Evolutionary conservation across 805 yeast species (phyloP), one percentile per base, ranked within the genome.

Genomic region (Zygoascus biomembranicola): DNA sequence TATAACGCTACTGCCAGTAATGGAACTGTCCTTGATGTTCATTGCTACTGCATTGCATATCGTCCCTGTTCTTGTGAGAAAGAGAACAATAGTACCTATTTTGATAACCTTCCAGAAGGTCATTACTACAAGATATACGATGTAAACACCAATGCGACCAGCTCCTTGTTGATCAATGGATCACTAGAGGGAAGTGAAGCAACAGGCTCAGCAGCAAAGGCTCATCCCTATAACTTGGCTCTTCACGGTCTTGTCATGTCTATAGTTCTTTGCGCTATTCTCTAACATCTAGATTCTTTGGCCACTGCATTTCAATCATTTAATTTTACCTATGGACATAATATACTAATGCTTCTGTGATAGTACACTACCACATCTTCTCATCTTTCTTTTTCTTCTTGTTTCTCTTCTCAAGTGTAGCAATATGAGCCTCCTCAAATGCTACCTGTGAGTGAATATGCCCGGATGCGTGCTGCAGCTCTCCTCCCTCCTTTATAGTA

Each of bases 391-490:
- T 90, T 43, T 69, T 69, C 65, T 68, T 68, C 52, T 66, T 65
- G 60, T 69, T 69, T 66, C 83, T 87, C 74, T 83, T 87, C 66
- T 90, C 97, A 59, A 90, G 77, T 55, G 90, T 85, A 10, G 97
- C 96, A 71, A 90, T 90, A 68, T 90, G 98, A 0, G 98, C 98
- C 61, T 88, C 95, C 56, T 88, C 83, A 66, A 87, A 96, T 61
- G 90, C 96, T 50, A 90, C 97, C 59, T 80, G 80, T 1, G 97
- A 88, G 66, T 90, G 98, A 35, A 76, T 76, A 66, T 90, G 98
- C 62, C 81, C 83, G 82, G 80, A 35, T 69, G 70, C 50, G 72
- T 68, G 42, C 72, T 55, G 50, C 43, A 41, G 26, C 13, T 70
- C 65, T 14, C 60, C 60, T 43, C 52, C 55, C 14, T 52, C 59